Base-by-base conservation (phyloP, 2,329 filamentous ascomycete species). In the Colletotrichum sp. region DNA sequence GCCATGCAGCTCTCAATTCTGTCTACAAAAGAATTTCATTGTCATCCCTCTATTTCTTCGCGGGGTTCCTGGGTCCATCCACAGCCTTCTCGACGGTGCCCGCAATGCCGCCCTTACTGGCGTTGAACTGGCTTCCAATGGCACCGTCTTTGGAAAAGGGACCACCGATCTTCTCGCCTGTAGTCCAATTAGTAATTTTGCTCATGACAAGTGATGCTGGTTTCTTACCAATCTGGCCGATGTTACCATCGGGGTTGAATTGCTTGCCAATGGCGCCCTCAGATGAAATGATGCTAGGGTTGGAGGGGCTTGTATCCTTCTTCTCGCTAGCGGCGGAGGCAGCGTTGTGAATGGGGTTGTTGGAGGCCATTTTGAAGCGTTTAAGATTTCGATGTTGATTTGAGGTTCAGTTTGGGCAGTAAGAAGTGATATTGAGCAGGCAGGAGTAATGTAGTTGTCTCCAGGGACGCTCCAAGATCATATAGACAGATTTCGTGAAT, bases 241-340 rank as follows among this genome's bases (percentile, higher is more conserved):
- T 44, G 22, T 76, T 76, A 1, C 74, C 74, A 1, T 76, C 74
- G 5, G 74, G 74, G 65, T 76, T 76, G 70, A 76, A 76, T 1
- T 76, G 74, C n/a, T 69, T 73, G 34, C 74, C 74, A 18, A 76
- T 69, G 8, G 71, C 70, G 5, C 74, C 74, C 26, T 74, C 74
- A 2, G 74, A 76, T 1, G 74, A 76, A 24, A 76, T 76, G 10
- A 76, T 26, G 22, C 74, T 76, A 3, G 74, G 74, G 15, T 76
- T 76, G 13, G 70, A 16, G 4, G 74, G 74, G 8, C 4, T 73
- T 48, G 74, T 74, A 15, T 74, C 70, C 64, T 69, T 76, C 59
- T 69, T 60, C 60, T 73, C 39, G 28, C 74, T 70, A 18, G 8
- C 70, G 7, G 44, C 15, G n/a, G 67, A 60, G 9, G 71, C 70